Evolutionary conservation across 2,329 filamentous ascomycete genomes (phyloP).

Genomic region (Alternaria dauci): DNA sequence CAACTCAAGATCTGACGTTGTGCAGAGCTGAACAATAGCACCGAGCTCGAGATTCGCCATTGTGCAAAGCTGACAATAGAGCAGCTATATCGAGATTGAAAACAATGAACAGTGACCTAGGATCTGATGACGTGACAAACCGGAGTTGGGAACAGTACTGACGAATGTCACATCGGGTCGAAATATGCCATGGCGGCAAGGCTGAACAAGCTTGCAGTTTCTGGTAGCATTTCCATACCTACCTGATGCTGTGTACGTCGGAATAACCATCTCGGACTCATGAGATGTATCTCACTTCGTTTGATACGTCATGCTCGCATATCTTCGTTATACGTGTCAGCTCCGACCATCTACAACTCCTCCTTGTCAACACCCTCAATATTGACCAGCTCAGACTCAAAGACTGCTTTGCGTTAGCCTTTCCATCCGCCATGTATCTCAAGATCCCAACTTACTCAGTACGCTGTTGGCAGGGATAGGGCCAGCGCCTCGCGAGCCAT

Average conservation of each 20-base stretch:
- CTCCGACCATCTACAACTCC: constrained; percentile 34
- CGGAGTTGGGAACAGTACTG: neutral
- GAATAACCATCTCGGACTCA: neutral
- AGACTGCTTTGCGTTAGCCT: constrained; percentile 64
- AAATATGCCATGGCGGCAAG: neutral
- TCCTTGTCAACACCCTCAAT: constrained; percentile 74
- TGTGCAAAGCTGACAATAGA: neutral
- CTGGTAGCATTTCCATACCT: neutral
- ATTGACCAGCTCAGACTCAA: constrained; percentile 87
- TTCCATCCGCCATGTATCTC: neutral
- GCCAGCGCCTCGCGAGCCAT: constrained; percentile 79
- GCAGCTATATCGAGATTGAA: neutral
- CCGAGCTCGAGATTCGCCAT: neutral
- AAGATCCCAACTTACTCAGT: constrained; percentile 64
- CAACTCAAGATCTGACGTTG: neutral
- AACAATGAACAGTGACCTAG: neutral
- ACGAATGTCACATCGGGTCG: neutral
- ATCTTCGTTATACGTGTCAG: neutral
- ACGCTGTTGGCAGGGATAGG: constrained; percentile 88
- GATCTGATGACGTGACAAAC: neutral
- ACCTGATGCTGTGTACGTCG: neutral
- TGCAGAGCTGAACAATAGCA: neutral
- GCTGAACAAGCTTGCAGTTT: neutral
- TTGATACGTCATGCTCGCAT: neutral
- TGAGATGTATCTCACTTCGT: neutral